Conservation (phyloP, 345 rosid genomes). For the Litchi chinensis region DNA sequence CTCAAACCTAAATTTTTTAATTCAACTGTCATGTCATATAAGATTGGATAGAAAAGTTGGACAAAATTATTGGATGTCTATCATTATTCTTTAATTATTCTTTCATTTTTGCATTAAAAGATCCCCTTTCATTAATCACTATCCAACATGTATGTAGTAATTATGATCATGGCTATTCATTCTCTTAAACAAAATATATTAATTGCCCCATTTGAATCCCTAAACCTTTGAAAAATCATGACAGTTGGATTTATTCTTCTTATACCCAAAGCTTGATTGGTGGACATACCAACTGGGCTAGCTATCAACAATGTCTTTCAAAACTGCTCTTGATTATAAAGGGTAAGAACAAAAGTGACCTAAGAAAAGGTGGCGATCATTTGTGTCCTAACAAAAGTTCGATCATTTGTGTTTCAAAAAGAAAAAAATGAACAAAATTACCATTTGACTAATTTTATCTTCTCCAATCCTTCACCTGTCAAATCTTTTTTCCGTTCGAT, state of each 20-base stretch:
- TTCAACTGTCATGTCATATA: too few species aligned
- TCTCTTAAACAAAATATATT: conserved; percentile 35
- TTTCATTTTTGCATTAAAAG: conserved; percentile 35
- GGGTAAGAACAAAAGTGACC: too few species aligned
- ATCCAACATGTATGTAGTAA: conserved; percentile 60
- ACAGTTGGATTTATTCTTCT: conserved; percentile 53
- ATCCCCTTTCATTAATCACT: conserved; percentile 55
- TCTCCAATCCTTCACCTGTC: too few species aligned
- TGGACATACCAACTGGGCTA: conserved; percentile 58
- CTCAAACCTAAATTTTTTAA: too few species aligned
- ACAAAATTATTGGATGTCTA: too few species aligned
- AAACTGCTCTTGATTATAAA: conserved; percentile 32
- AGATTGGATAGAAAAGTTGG: too few species aligned
- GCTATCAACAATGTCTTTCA: conserved; percentile 61
- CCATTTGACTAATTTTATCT: too few species aligned
- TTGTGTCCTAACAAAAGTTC: too few species aligned
- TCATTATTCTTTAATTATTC: conserved; percentile 31
- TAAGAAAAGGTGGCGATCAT: too few species aligned
- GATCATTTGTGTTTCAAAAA: too few species aligned
- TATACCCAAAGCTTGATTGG: conserved; percentile 62
- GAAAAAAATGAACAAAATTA: too few species aligned
- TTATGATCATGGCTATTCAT: conserved; percentile 45
- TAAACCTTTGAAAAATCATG: conserved; percentile 38
- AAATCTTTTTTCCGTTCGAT: too few species aligned
- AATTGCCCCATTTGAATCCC: conserved; percentile 42